Conservation (phyloP, 306 rosid species). For the Medicago ruthenica region DNA sequence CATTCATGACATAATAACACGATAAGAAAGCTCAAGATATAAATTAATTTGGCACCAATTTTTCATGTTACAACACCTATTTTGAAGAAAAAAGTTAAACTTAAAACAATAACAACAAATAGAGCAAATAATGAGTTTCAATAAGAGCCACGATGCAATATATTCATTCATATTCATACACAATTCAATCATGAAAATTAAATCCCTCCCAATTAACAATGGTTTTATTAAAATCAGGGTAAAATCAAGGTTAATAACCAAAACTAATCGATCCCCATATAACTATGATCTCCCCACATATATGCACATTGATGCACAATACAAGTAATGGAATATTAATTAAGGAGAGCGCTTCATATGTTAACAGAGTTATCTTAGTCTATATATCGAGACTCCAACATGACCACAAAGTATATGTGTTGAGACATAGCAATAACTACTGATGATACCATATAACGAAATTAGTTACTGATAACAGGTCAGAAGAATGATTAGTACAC, state of each 20-base stretch:
- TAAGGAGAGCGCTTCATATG: constrained; percentile 10
- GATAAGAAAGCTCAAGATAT: constrained; percentile 21
- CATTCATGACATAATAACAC: constrained; percentile 37
- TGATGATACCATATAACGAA: constrained; percentile 18
- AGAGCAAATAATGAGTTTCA: constrained; percentile 10
- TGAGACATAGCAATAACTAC: constrained; percentile 23
- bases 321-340: not conserved
- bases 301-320: constrained; percentile 3
- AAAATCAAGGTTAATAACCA: constrained; percentile 9
- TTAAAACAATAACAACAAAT: not conserved
- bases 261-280: constrained; percentile 3
- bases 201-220: not conserved
- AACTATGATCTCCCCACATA: constrained; percentile 9
- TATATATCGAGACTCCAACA: constrained; percentile 23
- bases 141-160: not conserved
- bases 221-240: not conserved
- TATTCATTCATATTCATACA: constrained; percentile 31
- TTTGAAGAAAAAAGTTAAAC: constrained; percentile 12
- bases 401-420: constrained; percentile 19
- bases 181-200: not conserved
- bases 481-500: constrained; percentile 23
- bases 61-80: not conserved
- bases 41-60: constrained; percentile 18
- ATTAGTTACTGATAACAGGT: constrained; percentile 29
- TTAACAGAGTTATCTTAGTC: constrained; percentile 14